A percentile compares a stretch with the other conserved stretches of the same genome.
Conservation (phyloP, 1,139 yeast genomes). For the Schwanniomyces etchellsii region DNA sequence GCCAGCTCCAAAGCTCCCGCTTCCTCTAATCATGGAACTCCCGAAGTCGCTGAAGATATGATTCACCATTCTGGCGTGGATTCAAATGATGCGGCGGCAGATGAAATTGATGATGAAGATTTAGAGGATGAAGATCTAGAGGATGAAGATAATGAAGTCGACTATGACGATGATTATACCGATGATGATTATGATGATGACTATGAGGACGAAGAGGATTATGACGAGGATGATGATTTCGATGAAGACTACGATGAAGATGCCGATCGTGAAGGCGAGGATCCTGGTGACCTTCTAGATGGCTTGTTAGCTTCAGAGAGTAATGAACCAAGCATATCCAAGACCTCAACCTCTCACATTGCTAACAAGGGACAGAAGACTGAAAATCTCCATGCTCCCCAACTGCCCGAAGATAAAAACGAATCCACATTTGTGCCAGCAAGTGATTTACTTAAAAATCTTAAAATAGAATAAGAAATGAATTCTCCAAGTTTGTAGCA, state of each 20-base stretch:
- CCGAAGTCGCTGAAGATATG: conserved; percentile 8
- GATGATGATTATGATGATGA: conserved; percentile 13
- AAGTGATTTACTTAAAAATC: too few species aligned
- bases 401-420: too few species aligned
- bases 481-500: too few species aligned
- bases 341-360: too few species aligned
- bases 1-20: conserved; percentile 3
- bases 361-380: too few species aligned
- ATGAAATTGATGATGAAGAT: conserved; percentile 23
- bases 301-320: too few species aligned
- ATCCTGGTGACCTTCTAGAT: background rate
- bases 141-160: conserved; percentile 17
- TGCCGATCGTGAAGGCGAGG: background rate
- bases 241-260: conserved; percentile 4
- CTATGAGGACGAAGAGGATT: conserved; percentile 5
- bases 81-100: conserved; percentile 14
- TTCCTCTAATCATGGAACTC: conserved; percentile 6
- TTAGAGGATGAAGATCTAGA: conserved; percentile 20
- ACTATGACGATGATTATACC: conserved; percentile 15
- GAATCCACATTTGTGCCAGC: too few species aligned
- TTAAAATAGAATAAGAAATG: too few species aligned
- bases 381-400: too few species aligned
- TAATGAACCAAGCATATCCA: too few species aligned
- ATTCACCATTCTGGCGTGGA: conserved; percentile 13
- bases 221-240: conserved; percentile 6